phyloP scores from a whole-genome alignment of 768 basidiomycete genomes.

The Cyclocybe cylindracea region DNA sequence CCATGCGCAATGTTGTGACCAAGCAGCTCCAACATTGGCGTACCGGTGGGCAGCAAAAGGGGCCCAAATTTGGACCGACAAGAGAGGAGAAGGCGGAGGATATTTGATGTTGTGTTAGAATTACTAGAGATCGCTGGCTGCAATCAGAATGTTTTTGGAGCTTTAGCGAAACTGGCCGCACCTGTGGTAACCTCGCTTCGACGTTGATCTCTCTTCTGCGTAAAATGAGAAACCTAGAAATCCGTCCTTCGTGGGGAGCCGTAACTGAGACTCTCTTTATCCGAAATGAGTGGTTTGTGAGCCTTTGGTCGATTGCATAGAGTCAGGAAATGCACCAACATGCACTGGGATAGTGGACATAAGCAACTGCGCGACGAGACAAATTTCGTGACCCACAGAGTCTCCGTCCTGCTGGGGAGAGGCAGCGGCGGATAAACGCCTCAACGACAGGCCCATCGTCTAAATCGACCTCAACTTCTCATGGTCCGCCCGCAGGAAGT shows the following conservation, averaged over 20 bases:
- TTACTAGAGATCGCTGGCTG: conserved; percentile 71
- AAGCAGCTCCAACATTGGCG: conserved; percentile 83
- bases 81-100: conserved; percentile 76
- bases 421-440: conserved; percentile 64
- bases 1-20: conserved; percentile 86
- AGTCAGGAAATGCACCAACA: conserved; percentile 94
- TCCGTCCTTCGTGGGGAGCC: conserved; percentile 52
- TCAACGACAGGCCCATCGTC: conserved; percentile 83
- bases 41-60: conserved; percentile 70
- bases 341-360: conserved; percentile 51
- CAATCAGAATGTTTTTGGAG: not conserved
- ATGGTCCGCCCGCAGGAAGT: conserved; percentile 1
- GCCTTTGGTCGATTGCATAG: conserved; percentile 80
- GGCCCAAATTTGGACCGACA: conserved; percentile 70
- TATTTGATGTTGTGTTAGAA: conserved; percentile 80
- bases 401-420: conserved; percentile 70
- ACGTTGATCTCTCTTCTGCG: conserved; percentile 64
- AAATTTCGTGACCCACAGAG: conserved; percentile 63
- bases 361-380: not conserved
- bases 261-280: conserved; percentile 46
- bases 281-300: conserved; percentile 86
- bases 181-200: conserved; percentile 85
- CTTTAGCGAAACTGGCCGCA: conserved; percentile 20
- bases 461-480: conserved; percentile 81
- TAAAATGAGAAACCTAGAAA: conserved; percentile 78